Conservation (phyloP, 2,329 filamentous ascomycete genomes). For the Penicillium concentricum region DNA sequence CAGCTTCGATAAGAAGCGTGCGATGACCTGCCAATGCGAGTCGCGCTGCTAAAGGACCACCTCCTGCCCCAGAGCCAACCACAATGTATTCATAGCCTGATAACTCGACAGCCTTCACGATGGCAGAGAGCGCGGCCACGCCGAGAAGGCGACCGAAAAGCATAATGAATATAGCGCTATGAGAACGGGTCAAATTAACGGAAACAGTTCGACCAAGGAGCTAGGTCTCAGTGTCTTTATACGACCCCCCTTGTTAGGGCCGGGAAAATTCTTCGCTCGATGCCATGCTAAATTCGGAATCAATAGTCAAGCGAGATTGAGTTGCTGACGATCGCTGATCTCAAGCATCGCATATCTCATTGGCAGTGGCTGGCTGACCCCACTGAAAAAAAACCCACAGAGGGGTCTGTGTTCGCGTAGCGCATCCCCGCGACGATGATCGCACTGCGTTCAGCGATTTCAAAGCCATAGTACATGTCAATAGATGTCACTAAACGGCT, state of each 20-base stretch:
- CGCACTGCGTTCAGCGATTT: neutral
- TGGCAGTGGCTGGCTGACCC: neutral
- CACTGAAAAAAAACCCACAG: neutral
- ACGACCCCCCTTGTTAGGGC: neutral
- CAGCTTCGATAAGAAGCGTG: slow-evolving; percentile 41
- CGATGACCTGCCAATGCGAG: slow-evolving; percentile 37
- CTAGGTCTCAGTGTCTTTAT: neutral
- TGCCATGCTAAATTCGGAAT: neutral
- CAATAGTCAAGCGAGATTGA: neutral
- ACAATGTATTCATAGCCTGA: slow-evolving; percentile 41
- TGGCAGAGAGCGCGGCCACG: slow-evolving; percentile 14
- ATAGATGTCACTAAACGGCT: neutral
- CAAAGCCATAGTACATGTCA: neutral
- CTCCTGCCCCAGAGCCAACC: slow-evolving; percentile 39
- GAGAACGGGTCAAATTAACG: neutral
- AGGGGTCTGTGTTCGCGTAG: neutral
- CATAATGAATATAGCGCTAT: slow-evolving; percentile 3
- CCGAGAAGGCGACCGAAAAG: slow-evolving; percentile 8
- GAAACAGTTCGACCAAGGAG: neutral
- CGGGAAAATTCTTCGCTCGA: neutral
- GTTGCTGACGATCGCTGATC: neutral
- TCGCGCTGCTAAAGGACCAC: slow-evolving; percentile 37
- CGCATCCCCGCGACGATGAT: neutral
- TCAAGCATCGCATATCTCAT: neutral
- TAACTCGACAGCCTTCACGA: slow-evolving; percentile 22